A percentile compares a stretch with the other conserved stretches of the same genome.
Evolutionary conservation across 2,329 filamentous ascomycete genomes (phyloP).

Genomic region (Microdochium bolleyi): DNA sequence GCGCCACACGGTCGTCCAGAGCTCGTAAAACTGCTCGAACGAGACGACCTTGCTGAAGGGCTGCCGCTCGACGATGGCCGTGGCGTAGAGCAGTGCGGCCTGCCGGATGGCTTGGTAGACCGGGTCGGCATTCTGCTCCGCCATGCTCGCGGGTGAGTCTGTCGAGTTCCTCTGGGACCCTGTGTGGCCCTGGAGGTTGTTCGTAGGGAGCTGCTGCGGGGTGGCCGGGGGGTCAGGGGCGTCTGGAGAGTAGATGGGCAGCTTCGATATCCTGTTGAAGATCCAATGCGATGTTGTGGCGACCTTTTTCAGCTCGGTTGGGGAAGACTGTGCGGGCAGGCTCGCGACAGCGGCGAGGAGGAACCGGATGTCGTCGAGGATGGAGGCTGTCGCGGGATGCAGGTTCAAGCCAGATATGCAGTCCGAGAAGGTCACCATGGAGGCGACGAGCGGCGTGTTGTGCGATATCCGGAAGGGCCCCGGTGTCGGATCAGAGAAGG

Average conservation of each 20-base stretch:
- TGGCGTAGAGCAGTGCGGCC: conserved; percentile 38
- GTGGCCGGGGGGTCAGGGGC: background rate
- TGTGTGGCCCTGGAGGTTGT: background rate
- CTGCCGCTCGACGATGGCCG: conserved; percentile 31
- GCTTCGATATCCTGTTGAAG: conserved; percentile 24
- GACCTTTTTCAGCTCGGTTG: conserved; percentile 29
- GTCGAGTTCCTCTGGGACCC: background rate
- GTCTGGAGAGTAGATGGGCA: conserved; percentile 11
- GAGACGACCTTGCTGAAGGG: conserved; percentile 33
- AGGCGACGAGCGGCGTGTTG: conserved; percentile 38
- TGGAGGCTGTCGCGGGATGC: conserved; percentile 35
- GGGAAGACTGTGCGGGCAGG: conserved; percentile 24
- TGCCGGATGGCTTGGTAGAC: conserved; percentile 39
- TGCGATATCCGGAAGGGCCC: conserved; percentile 33
- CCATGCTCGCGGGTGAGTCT: conserved; percentile 2
- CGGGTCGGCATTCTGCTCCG: conserved; percentile 22
- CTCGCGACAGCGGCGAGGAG: conserved; percentile 33
- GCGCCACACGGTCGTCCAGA: conserved; percentile 40
- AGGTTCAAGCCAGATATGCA: conserved; percentile 32
- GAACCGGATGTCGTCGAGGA: conserved; percentile 43
- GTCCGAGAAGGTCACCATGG: conserved; percentile 31
- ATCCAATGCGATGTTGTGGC: conserved; percentile 29
- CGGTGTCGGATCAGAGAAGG: conserved; percentile 28
- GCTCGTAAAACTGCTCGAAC: conserved; percentile 26
- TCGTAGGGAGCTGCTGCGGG: background rate